phyloP scores from a whole-genome alignment of 192 early-diverging fungal species.

The Entrophospora sp. region DNA sequence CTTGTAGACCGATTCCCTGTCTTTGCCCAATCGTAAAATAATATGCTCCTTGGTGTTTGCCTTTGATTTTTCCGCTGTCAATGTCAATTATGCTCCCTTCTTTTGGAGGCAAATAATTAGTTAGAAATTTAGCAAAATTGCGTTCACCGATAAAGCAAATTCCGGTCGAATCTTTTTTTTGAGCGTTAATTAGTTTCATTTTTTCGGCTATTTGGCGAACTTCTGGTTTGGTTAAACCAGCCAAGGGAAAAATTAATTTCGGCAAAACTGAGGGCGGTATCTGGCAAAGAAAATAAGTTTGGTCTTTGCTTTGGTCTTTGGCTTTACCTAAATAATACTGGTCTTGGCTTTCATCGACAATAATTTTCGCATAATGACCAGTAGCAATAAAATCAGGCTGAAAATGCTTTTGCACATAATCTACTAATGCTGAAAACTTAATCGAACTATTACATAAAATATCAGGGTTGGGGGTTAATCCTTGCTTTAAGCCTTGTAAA shows the following conservation, averaged over 20 bases:
- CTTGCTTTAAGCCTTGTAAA: not conserved
- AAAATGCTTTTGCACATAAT: not conserved
- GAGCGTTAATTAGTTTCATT: not conserved
- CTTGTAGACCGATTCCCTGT: not conserved
- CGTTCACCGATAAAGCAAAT: conserved; percentile 2
- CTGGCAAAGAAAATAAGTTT: conserved; percentile 5
- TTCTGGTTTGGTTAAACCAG: not conserved
- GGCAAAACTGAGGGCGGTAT: not conserved
- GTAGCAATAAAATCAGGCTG: not conserved
- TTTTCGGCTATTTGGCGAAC: conserved; percentile 2
- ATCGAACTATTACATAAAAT: conserved; percentile 3
- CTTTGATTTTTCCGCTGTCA: not conserved
- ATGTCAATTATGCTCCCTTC: not conserved
- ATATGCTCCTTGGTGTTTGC: not conserved
- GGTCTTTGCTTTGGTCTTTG: not conserved
- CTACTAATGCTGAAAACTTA: not conserved
- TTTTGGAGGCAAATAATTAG: not conserved
- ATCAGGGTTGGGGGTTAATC: not conserved
- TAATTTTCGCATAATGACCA: conserved; percentile 5
- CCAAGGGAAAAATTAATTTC: conserved; percentile 3
- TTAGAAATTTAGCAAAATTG: not conserved
- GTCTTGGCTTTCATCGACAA: not conserved
- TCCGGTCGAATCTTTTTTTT: conserved; percentile 4
- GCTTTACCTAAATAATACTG: not conserved
- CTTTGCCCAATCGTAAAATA: not conserved